Conservation (phyloP, 495 filamentous ascomycete genomes). For the Penicillium odoratum region DNA sequence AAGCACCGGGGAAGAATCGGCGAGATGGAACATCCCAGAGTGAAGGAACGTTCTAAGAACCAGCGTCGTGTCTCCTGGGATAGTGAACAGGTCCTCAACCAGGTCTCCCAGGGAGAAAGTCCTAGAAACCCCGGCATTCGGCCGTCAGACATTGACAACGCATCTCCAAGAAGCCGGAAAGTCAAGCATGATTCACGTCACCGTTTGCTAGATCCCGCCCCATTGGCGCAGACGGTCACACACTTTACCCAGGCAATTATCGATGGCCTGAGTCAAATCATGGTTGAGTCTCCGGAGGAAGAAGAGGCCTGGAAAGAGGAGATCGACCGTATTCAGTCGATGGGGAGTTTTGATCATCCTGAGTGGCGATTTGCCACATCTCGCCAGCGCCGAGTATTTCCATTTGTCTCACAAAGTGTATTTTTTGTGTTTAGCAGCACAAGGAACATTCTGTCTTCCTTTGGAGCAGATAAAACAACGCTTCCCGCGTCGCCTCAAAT, state of each 20-base stretch:
- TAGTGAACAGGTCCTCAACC: constrained; percentile 40
- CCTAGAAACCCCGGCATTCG: constrained; percentile 7
- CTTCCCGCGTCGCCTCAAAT: constrained; percentile 7
- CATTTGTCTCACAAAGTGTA: constrained; percentile 71
- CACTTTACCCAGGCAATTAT: constrained; percentile 46
- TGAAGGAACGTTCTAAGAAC: constrained; percentile 31
- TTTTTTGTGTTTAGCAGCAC: constrained; percentile 73
- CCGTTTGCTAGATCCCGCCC: constrained; percentile 9
- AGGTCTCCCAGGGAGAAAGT: constrained; percentile 19
- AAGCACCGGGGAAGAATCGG: constrained; percentile 42
- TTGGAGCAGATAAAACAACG: constrained; percentile 44
- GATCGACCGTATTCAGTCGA: constrained; percentile 38
- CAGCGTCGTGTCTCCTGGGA: constrained; percentile 48
- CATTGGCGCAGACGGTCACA: constrained; percentile 41
- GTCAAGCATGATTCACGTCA: constrained; percentile 14
- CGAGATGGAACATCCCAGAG: constrained; percentile 20
- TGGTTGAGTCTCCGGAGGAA: constrained; percentile 38
- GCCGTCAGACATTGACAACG: constrained; percentile 12
- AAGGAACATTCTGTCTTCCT: constrained; percentile 63
- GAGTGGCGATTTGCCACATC: constrained; percentile 43
- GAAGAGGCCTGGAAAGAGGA: constrained; percentile 44
- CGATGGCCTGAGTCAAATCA: constrained; percentile 36
- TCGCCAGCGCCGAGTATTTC: constrained; percentile 40
- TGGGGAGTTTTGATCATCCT: constrained; percentile 40
- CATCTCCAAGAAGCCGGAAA: constrained; percentile 26